Percentiles rank a stretch among this genome's conserved stretches.
These are phyloP conservation scores for Cercospora sp. DNA, from an alignment of 2,329 filamentous ascomycete genomes.

Conservation along the genomic window DNA sequence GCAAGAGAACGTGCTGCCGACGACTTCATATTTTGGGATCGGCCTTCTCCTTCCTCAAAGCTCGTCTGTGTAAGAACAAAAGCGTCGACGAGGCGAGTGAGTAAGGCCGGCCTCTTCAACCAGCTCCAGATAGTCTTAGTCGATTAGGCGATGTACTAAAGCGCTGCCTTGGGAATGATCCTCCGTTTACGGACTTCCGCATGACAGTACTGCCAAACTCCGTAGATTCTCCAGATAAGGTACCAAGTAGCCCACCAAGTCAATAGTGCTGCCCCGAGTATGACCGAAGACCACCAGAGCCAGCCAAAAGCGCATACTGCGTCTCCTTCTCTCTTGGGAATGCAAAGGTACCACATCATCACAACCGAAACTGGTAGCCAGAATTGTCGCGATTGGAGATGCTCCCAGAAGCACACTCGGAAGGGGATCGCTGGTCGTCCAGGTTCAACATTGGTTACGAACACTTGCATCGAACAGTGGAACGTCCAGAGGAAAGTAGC, in stretches of 20 bases:
- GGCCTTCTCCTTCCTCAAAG: background rate
- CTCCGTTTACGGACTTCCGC: background rate
- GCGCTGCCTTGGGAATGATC: background rate
- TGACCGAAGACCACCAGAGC: background rate
- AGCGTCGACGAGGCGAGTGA: background rate
- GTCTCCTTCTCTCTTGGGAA: background rate
- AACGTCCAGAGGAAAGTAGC: background rate
- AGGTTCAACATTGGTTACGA: background rate
- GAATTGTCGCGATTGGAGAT: background rate
- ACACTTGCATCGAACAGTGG: background rate
- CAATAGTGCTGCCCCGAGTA: background rate
- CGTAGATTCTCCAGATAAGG: background rate
- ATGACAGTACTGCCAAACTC: background rate
- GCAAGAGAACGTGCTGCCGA: background rate
- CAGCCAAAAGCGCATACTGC: background rate
- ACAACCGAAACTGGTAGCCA: background rate
- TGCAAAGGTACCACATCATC: background rate
- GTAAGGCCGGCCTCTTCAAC: background rate
- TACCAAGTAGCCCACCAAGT: background rate
- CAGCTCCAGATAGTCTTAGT: background rate
- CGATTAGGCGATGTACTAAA: background rate
- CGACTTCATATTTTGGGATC: background rate
- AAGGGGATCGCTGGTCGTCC: background rate
- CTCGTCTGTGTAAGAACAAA: background rate
- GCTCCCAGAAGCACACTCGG: background rate